These are phyloP conservation scores for Podila horticola DNA, from an alignment of 192 early-diverging fungal species.

Conservation along the genomic window DNA sequence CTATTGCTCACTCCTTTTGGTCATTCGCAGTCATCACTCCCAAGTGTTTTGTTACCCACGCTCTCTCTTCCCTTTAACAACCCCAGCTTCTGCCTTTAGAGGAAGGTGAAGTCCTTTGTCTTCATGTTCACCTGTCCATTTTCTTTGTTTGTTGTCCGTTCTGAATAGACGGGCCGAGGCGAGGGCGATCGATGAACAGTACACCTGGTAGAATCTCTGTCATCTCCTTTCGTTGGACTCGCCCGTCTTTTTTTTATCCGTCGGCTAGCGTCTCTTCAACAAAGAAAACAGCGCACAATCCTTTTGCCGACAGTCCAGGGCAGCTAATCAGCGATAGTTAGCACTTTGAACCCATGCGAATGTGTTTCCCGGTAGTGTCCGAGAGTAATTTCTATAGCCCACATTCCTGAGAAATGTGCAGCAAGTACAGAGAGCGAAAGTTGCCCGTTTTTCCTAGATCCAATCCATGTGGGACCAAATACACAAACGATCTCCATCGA, in stretches of 20 bases:
- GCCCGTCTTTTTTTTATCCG: no score
- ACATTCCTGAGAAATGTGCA: not conserved
- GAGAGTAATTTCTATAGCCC: not conserved
- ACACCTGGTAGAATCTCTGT: not conserved
- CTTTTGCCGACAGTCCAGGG: not conserved
- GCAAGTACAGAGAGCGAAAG: not conserved
- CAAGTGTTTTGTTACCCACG: no score
- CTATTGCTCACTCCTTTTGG: slow-evolving; percentile 3
- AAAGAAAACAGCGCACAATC: no score
- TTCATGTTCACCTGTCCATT: no score
- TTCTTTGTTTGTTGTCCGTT: no score
- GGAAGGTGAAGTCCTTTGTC: not conserved
- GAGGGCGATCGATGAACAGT: not conserved
- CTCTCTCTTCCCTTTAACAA: no score
- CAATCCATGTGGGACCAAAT: not conserved
- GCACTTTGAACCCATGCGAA: no score
- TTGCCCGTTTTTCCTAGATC: not conserved
- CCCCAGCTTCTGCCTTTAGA: slow-evolving; percentile 32
- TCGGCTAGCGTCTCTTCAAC: no score
- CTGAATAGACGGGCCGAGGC: no score
- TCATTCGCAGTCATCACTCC: no score
- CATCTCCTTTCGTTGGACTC: no score
- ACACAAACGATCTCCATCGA: no score
- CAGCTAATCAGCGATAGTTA: not conserved
- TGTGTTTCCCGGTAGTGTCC: slow-evolving; percentile 5